Conservation (phyloP, 495 filamentous ascomycete species). For the Letharia lupina region DNA sequence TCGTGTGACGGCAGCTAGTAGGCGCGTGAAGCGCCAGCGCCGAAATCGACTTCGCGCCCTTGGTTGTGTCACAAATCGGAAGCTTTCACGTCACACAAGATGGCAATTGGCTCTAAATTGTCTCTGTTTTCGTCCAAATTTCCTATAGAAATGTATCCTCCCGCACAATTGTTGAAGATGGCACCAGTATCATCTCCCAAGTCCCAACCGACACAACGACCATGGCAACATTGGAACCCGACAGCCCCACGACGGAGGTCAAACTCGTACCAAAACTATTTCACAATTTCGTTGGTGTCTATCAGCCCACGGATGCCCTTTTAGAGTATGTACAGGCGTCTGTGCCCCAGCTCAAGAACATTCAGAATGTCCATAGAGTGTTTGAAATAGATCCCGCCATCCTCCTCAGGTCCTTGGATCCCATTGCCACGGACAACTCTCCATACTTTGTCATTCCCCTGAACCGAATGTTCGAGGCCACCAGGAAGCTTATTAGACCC, state of each 20-base stretch:
- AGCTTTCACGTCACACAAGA: not conserved
- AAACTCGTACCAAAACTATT: not conserved
- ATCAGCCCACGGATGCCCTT: not conserved
- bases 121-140: not conserved
- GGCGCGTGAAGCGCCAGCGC: constrained; percentile 1
- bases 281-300: not conserved
- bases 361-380: not conserved
- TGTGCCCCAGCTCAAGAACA: not conserved
- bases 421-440: not conserved
- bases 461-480: not conserved
- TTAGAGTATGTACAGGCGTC: not conserved
- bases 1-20: not conserved
- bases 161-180: not conserved
- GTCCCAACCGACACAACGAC: not conserved
- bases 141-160: not conserved
- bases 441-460: not conserved
- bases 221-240: not conserved
- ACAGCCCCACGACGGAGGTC: not conserved
- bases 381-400: not conserved
- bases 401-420: not conserved
- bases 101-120: not conserved
- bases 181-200: not conserved
- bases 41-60: not conserved
- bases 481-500: not conserved
- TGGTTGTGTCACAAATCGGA: not conserved